These are phyloP conservation scores for Solanum lycopersicoides DNA, from an alignment of 257 asterid genomes.

Conservation along the genomic window DNA sequence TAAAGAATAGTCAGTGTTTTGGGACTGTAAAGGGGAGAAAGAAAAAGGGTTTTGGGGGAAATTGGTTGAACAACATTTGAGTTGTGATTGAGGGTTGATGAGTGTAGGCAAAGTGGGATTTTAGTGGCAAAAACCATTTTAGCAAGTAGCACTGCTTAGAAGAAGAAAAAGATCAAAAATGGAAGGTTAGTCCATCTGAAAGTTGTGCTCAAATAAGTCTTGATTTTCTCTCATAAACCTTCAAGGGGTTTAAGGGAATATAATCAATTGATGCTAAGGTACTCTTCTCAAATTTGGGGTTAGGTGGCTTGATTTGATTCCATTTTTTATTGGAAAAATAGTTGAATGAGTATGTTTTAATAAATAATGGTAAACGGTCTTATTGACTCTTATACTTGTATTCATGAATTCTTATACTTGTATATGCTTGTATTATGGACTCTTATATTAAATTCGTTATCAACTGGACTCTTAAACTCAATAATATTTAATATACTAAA, in stretches of 20 bases:
- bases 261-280: neutral
- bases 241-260: neutral
- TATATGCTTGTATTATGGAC: no score
- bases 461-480: no score
- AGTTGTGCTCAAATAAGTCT: neutral
- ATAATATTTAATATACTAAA: no score
- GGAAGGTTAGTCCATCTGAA: neutral
- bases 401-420: no score
- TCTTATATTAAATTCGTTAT: no score
- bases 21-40: slow-evolving; percentile 5
- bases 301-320: neutral
- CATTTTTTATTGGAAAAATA: neutral
- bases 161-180: neutral
- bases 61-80: neutral
- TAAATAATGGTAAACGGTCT: no score
- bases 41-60: slow-evolving; percentile 4
- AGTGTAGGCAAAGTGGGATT: slow-evolving; percentile 15
- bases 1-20: slow-evolving; percentile 5
- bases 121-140: slow-evolving; percentile 35
- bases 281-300: neutral
- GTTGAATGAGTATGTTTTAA: no score
- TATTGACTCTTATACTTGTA: no score
- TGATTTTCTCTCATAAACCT: neutral
- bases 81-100: neutral
- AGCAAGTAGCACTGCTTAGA: neutral